These are phyloP conservation scores for Saccharomyces hybrid DNA, from an alignment of 1,139 yeast species.

Conservation along the genomic window DNA sequence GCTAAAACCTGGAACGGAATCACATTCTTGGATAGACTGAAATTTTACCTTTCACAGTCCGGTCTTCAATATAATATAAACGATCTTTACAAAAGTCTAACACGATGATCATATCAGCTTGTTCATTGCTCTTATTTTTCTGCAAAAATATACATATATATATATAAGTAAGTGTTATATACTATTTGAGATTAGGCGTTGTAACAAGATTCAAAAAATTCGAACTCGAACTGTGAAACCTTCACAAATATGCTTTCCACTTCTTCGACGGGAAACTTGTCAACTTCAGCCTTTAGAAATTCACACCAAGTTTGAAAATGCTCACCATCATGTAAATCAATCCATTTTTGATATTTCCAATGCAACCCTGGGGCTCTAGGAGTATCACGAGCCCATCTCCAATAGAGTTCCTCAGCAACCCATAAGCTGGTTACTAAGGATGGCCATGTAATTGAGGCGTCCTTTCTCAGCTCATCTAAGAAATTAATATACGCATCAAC, in stretches of 20 bases:
- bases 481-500: slow-evolving; percentile 37
- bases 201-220: slow-evolving; percentile 44
- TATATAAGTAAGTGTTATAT: background rate
- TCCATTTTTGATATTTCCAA: slow-evolving; percentile 46
- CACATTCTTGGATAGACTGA: slow-evolving; percentile 19
- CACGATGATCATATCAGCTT: background rate
- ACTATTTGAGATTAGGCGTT: slow-evolving; percentile 14
- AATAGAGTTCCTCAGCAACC: slow-evolving; percentile 45
- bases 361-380: slow-evolving; percentile 31
- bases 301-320: slow-evolving; percentile 41
- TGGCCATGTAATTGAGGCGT: slow-evolving; percentile 33
- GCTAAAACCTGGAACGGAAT: slow-evolving; percentile 50
- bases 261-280: slow-evolving; percentile 31
- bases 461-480: slow-evolving; percentile 31
- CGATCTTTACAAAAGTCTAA: slow-evolving; percentile 8
- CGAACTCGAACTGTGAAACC: slow-evolving; percentile 37
- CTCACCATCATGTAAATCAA: slow-evolving; percentile 42
- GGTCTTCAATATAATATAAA: slow-evolving; percentile 7
- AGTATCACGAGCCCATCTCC: slow-evolving; percentile 42
- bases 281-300: slow-evolving; percentile 40
- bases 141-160: background rate
- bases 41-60: slow-evolving; percentile 12
- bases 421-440: slow-evolving; percentile 41
- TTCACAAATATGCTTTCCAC: slow-evolving; percentile 34
- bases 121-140: background rate